Percentiles rank a stretch among this genome's conserved stretches.
These are phyloP conservation scores for Cylindrodendrum hubeiense DNA, from an alignment of 2,329 filamentous ascomycete genomes.

Conservation along the genomic window DNA sequence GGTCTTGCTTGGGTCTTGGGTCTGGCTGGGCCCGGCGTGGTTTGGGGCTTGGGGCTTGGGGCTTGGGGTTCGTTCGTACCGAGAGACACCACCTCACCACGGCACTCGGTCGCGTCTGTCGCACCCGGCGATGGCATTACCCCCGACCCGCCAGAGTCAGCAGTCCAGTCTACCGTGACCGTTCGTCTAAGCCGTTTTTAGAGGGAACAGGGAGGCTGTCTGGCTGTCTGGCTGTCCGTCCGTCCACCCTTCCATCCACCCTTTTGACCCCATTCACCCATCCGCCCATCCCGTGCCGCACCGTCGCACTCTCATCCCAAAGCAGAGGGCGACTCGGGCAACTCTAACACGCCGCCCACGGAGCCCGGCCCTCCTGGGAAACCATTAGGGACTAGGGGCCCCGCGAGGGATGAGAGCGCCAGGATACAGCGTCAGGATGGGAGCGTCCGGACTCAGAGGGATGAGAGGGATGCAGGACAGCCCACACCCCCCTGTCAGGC, in stretches of 20 bases:
- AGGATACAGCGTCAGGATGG: too few relatives aligned
- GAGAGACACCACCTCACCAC: slow-evolving; percentile 16
- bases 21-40: background rate
- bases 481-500: slow-evolving; percentile 9
- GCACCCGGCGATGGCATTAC: background rate
- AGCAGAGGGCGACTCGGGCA: slow-evolving; percentile 6
- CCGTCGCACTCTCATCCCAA: background rate
- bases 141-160: slow-evolving; percentile 6
- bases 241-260: background rate
- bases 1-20: background rate
- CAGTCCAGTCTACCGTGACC: background rate
- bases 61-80: slow-evolving; percentile 6
- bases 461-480: slow-evolving; percentile 16
- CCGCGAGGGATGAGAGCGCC: slow-evolving; percentile 16
- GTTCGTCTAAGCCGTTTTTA: background rate
- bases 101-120: background rate
- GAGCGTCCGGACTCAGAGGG: too few relatives aligned
- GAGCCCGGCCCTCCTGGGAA: slow-evolving; percentile 11
- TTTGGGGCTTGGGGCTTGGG: background rate
- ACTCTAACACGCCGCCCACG: slow-evolving; percentile 6
- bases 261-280: too few relatives aligned
- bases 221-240: background rate
- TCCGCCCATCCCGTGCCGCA: background rate
- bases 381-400: slow-evolving; percentile 10
- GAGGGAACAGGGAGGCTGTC: too few relatives aligned